A percentile compares a stretch with the other conserved stretches of the same genome.
Evolutionary conservation across 2,329 filamentous ascomycete genomes (phyloP).

Genomic region (Biscogniauxia mediterranea): DNA sequence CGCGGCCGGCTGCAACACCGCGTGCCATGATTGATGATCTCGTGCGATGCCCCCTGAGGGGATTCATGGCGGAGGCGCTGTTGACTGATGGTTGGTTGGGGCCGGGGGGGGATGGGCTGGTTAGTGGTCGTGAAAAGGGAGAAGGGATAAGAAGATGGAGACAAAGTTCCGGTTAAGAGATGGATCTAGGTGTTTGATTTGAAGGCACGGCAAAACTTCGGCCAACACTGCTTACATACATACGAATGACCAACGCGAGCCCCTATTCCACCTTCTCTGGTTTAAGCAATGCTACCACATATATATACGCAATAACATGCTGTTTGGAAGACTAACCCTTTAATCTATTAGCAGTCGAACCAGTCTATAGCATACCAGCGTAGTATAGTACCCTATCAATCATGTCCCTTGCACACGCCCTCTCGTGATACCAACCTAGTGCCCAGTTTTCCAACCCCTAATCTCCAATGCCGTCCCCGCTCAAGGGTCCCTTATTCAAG

Average conservation of each 20-base stretch:
- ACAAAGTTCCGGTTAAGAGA: too few relatives aligned
- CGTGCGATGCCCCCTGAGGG: slow-evolving; percentile 5
- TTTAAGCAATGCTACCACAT: background rate
- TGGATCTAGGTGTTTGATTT: background rate
- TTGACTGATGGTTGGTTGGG: background rate
- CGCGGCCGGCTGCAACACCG: background rate
- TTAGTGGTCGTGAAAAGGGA: too few relatives aligned
- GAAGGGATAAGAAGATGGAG: background rate
- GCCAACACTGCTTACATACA: background rate
- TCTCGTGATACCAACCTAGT: background rate
- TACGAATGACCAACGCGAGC: background rate
- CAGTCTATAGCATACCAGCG: background rate
- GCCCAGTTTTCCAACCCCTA: background rate
- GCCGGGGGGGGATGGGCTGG: too few relatives aligned
- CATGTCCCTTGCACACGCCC: background rate
- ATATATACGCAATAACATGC: background rate
- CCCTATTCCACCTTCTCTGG: background rate
- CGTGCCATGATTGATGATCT: slow-evolving; percentile 2
- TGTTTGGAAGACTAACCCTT: background rate
- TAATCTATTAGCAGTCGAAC: background rate
- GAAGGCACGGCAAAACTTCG: background rate
- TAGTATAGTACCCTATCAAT: background rate
- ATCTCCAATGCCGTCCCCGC: background rate
- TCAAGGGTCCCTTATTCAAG: background rate
- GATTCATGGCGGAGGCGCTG: slow-evolving; percentile 9